Evolutionary conservation across 176 grass and related monocot species (phyloP), one percentile per base, ranked within the genome.

Genomic region (Avena insularis): DNA sequence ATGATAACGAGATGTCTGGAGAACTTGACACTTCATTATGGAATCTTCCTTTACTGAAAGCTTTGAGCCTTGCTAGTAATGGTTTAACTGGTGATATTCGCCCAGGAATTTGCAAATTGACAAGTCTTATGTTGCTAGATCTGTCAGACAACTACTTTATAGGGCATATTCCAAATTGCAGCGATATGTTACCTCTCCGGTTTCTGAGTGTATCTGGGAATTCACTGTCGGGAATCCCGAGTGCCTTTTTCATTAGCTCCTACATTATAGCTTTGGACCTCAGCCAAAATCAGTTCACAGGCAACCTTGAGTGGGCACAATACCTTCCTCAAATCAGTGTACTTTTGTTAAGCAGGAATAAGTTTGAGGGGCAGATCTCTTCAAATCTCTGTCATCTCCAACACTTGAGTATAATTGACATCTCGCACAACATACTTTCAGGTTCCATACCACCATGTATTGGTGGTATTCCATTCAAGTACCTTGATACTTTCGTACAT

Each of bases 401-500:
- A 8, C 10, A 60, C 54, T 54, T 88, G 2, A 71, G 6, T 12
- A 76, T 91, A 51, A 45, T 91, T 29, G 86, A 88, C 23, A 31
- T 88, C 1, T 88, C 86, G 0, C n/a, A 88, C 1, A 91, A 87
- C 10, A 69, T 53, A 31, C 20, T 92, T n/a, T 64, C 11, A 0
- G 79, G 84, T 29, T 57, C 57, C 31, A 23, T 92, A 67, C 90
- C 65, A 47, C n/a, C 72, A 51, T 92, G 90, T 56, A 64, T 92
- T 35, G 81, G 40, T n/a, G 1, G 15, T 16, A 75, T 92, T 21
- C 10, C 33, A 48, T 83, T 83, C 12, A 40, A 35, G 47, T 0
- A 17, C 4, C 9, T 0, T 58, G 13, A 14, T 10, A 5, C n/a
- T 48, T 1, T 55, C 11, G 1, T 3, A 27, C 3, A 10, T 62